A percentile compares a stretch with the other conserved stretches of the same genome.
Conservation (phyloP, 176 grass and related monocot species). For the Bonia amplexicaulis region DNA sequence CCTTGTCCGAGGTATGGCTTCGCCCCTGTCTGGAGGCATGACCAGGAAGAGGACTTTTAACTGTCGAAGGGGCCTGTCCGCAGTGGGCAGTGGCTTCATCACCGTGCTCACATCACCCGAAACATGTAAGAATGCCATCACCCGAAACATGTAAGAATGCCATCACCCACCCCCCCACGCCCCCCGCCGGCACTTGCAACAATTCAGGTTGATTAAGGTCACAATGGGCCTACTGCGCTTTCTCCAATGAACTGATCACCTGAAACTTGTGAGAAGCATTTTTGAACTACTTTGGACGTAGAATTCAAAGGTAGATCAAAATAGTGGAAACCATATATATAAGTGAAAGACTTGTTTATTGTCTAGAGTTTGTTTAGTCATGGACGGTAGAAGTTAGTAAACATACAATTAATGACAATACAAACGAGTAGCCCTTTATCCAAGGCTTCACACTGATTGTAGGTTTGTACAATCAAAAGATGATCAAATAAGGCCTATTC, state of each 20-base stretch:
- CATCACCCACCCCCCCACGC: background rate
- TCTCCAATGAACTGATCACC: background rate
- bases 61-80: background rate
- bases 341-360: background rate
- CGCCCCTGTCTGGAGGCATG: constrained; percentile 46
- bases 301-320: constrained; percentile 23
- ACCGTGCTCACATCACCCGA: constrained; percentile 24
- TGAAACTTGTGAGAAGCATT: background rate
- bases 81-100: background rate
- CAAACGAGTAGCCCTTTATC: background rate
- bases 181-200: background rate
- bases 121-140: too few species aligned
- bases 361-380: constrained; percentile 1
- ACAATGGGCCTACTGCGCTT: background rate
- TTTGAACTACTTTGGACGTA: constrained; percentile 12
- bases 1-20: too few species aligned
- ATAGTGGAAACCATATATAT: background rate
- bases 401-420: background rate
- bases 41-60: background rate
- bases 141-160: constrained; percentile 12
- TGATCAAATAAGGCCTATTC: constrained; percentile 31
- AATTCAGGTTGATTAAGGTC: constrained; percentile 4
- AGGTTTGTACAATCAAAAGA: background rate
- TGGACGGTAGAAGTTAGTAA: background rate
- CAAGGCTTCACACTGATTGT: background rate